Evolutionary conservation across 2,329 filamentous ascomycete genomes (phyloP), one percentile per base, ranked within the genome.

Genomic region (Ascochyta viciae-villosae): DNA sequence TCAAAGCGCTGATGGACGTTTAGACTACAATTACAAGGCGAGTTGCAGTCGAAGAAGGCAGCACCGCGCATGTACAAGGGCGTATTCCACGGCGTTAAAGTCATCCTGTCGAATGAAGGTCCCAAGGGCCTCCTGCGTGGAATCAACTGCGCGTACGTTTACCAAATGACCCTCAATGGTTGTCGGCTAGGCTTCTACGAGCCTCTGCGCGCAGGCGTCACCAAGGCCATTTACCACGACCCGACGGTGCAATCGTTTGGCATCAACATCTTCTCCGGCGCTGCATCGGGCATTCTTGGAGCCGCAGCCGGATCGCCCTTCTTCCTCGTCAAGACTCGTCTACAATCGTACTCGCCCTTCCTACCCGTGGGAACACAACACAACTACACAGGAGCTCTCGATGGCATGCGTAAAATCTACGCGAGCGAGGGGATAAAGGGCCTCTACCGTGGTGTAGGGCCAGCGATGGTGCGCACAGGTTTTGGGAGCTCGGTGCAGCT

Each of bases 121-220:
- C 70, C 95, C 19, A 83, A 84, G 56, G 94, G 94, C 49, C 85
- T 98, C 63, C 91, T 98, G 77, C 87, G 94, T 58, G 95, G 95
- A 50, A 83, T 99, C 54, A 91, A 91, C 22, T 93, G 90, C 73
- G 95, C 95, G 84, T 99, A 98, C 77, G 83, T 96, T 73, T 99
- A 99, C 80, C 95, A 99, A 80, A 87, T 98, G 71, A 86, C 96
- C 47, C 87, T 99, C 70, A 99, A 99, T 76, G 95, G 95, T 70
- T 99, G 93, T 78, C 91, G 95, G 51, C 82, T 99, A 51, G 93
- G 95, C 59, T 97, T 99, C 83, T 99, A 99, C 82, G 95, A 99
- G 75, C 95, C 95, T 5, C 86, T 98, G 78, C 91, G 95, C 72
- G 83, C 86, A 44, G 83, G 81, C 22, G 74, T 96, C 40, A 88